phyloP scores from a whole-genome alignment of 2,329 filamentous ascomycete genomes.

The Aspergillus pseudotamarii region DNA sequence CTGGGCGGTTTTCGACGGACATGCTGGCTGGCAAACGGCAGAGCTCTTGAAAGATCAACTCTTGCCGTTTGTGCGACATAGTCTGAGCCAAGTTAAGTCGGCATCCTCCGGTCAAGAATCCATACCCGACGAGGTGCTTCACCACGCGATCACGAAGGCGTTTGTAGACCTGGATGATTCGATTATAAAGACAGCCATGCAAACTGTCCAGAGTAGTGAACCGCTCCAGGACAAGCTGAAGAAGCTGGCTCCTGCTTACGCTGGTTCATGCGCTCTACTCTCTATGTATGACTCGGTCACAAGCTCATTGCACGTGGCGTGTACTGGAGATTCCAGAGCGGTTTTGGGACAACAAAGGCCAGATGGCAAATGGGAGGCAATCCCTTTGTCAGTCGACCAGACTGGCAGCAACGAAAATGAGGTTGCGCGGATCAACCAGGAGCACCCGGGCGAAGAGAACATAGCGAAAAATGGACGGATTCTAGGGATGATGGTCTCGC shows the following conservation, averaged over 20 bases:
- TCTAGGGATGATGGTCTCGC: conserved; percentile 63
- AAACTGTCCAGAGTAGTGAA: conserved; percentile 18
- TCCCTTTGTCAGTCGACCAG: conserved; percentile 65
- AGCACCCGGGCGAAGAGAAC: conserved; percentile 65
- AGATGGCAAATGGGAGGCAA: conserved; percentile 53
- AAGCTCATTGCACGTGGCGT: conserved; percentile 63
- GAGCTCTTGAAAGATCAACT: conserved; percentile 28
- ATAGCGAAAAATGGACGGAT: conserved; percentile 63
- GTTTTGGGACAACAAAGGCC: conserved; percentile 55
- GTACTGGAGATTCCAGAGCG: conserved; percentile 68
- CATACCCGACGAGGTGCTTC: conserved; percentile 19
- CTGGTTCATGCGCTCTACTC: conserved; percentile 67
- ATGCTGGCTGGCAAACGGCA: conserved; percentile 33
- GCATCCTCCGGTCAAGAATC: not conserved
- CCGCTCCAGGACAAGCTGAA: conserved; percentile 26
- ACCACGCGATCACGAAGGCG: conserved; percentile 24
- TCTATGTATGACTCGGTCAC: conserved; percentile 61
- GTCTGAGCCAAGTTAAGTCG: conserved; percentile 18
- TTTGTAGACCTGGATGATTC: conserved; percentile 30
- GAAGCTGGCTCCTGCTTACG: conserved; percentile 34
- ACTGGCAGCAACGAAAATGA: conserved; percentile 66
- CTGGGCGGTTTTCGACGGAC: conserved; percentile 48
- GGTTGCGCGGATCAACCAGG: conserved; percentile 54
- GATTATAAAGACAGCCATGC: conserved; percentile 26
- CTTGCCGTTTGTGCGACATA: conserved; percentile 23